Conservation (phyloP, 2,329 filamentous ascomycete genomes). For the Leptodontidium sp. region DNA sequence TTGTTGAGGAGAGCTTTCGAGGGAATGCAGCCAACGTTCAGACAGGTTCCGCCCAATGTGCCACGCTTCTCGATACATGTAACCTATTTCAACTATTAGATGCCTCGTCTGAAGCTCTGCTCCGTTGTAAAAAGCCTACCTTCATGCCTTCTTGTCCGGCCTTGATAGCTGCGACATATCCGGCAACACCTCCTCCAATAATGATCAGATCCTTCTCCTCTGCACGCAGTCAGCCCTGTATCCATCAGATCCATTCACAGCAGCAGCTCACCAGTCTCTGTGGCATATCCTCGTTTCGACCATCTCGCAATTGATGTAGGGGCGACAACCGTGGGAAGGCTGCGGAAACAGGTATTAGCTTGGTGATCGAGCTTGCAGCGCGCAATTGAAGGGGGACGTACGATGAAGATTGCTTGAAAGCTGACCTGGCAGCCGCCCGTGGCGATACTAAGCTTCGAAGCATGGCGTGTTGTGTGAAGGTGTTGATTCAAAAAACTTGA, state of each 20-base stretch:
- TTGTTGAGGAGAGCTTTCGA: slow-evolving; percentile 99
- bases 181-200: slow-evolving; percentile 96
- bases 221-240: slow-evolving; percentile 64
- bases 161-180: slow-evolving; percentile 99
- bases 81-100: slow-evolving; percentile 64
- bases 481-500: slow-evolving; percentile 33
- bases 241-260: slow-evolving; percentile 56
- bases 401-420: slow-evolving; percentile 61
- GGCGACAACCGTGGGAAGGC: slow-evolving; percentile 58
- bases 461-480: slow-evolving; percentile 52
- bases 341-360: slow-evolving; percentile 47
- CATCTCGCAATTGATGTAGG: slow-evolving; percentile 58
- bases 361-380: slow-evolving; percentile 16
- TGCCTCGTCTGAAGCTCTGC: background rate
- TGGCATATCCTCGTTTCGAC: slow-evolving; percentile 68
- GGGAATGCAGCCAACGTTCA: slow-evolving; percentile 99
- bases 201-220: slow-evolving; percentile 97
- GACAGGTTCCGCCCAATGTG: slow-evolving; percentile 91
- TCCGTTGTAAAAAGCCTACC: slow-evolving; percentile 58
- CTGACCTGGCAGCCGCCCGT: slow-evolving; percentile 64
- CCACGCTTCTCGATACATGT: slow-evolving; percentile 99
- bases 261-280: slow-evolving; percentile 48
- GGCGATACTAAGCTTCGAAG: slow-evolving; percentile 68
- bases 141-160: slow-evolving; percentile 97
- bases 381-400: slow-evolving; percentile 49